Conservation (phyloP, 169 alveolate species). For the Plasmodium sp. region DNA sequence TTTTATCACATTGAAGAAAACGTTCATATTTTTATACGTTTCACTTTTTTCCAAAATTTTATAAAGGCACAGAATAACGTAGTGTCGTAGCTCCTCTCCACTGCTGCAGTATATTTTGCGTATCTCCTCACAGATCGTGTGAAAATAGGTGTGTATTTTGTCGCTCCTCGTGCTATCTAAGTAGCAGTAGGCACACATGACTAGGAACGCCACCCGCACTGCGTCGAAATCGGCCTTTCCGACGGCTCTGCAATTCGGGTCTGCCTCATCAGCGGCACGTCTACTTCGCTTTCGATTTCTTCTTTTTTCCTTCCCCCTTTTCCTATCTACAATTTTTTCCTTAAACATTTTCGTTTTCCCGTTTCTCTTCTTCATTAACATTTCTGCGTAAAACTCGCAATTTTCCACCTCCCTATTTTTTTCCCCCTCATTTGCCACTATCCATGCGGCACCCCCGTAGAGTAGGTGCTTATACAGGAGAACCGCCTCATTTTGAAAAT, state of each 20-base stretch:
- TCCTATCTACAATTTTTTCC: background rate
- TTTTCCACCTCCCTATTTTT: background rate
- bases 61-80: slow-evolving; percentile 40
- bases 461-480: slow-evolving; percentile 35
- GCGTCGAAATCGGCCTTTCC: slow-evolving; percentile 7
- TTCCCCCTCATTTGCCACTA: background rate
- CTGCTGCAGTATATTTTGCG: slow-evolving; percentile 14
- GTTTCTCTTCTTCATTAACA: slow-evolving; percentile 13
- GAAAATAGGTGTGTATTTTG: slow-evolving; percentile 1
- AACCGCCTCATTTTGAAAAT: slow-evolving; percentile 26
- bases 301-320: background rate
- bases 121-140: slow-evolving; percentile 33
- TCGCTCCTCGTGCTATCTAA: slow-evolving; percentile 12
- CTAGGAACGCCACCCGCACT: slow-evolving; percentile 25
- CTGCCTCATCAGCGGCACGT: background rate
- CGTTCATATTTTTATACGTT: slow-evolving; percentile 33
- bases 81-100: background rate
- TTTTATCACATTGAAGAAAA: slow-evolving; percentile 27
- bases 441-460: background rate
- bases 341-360: slow-evolving; percentile 21
- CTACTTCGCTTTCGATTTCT: background rate
- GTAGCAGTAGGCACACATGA: slow-evolving; percentile 16
- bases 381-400: slow-evolving; percentile 26
- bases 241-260: background rate
- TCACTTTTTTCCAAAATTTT: slow-evolving; percentile 53